These are phyloP conservation scores for Termitomyces sp. DNA, from an alignment of 768 basidiomycete genomes.

Conservation along the genomic window DNA sequence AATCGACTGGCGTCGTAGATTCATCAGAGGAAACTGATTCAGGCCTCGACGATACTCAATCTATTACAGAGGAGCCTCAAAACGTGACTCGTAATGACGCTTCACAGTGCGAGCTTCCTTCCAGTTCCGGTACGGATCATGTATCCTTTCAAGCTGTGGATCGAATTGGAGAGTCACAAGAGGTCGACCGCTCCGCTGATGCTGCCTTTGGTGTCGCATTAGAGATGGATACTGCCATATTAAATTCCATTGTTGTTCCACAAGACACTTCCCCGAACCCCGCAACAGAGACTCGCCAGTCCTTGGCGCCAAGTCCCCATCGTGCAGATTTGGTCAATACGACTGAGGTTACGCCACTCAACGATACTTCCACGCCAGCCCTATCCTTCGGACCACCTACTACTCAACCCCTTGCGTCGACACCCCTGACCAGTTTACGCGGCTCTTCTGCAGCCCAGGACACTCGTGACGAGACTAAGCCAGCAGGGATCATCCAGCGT, in stretches of 20 bases:
- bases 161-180: slow-evolving; percentile 23
- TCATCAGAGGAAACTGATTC: slow-evolving; percentile 28
- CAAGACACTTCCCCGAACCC: neutral
- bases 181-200: slow-evolving; percentile 26
- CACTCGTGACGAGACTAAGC: neutral
- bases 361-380: neutral
- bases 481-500: slow-evolving; percentile 27
- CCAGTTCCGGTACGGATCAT: slow-evolving; percentile 7
- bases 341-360: slow-evolving; percentile 4
- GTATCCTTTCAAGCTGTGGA: slow-evolving; percentile 26
- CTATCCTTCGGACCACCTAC: slow-evolving; percentile 2
- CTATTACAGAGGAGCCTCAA: slow-evolving; percentile 10
- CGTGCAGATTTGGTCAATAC: neutral
- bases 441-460: neutral
- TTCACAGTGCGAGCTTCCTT: neutral
- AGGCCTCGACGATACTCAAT: slow-evolving; percentile 28
- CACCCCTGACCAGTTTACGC: neutral
- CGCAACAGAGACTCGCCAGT: neutral
- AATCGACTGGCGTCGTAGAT: slow-evolving; percentile 11
- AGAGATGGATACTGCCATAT: slow-evolving; percentile 22
- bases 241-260: neutral
- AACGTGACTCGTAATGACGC: neutral
- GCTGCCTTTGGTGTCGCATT: slow-evolving; percentile 28
- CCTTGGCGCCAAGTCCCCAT: slow-evolving; percentile 16
- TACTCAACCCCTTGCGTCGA: neutral